Conservation (phyloP, 306 rosid genomes). For the Prunus mume region DNA sequence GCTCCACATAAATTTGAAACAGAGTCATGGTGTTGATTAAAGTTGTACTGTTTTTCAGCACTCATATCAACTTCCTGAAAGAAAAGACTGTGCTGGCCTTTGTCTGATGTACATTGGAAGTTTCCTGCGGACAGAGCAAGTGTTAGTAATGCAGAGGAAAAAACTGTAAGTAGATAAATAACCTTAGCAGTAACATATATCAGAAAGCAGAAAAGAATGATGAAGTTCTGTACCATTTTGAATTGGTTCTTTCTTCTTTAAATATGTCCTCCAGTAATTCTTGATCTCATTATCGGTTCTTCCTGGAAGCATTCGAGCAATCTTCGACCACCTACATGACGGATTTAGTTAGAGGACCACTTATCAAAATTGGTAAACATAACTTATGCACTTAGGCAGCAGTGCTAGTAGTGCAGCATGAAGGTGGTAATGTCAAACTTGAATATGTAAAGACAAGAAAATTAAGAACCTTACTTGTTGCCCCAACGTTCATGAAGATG, state of each 20-base stretch:
- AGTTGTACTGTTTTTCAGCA: slow-evolving; percentile 11
- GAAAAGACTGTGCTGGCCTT: slow-evolving; percentile 11
- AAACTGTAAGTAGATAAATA: neutral
- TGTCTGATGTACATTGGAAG: slow-evolving; percentile 14
- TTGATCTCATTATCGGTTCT: slow-evolving; percentile 75
- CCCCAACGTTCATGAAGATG: slow-evolving; percentile 74
- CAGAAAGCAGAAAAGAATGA: neutral
- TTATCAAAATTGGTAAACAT: neutral
- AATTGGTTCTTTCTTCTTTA: slow-evolving; percentile 37
- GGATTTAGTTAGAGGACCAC: neutral
- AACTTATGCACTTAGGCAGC: neutral
- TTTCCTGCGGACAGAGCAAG: slow-evolving; percentile 23
- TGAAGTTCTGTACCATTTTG: slow-evolving; percentile 16
- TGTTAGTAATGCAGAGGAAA: neutral
- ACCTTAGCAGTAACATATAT: neutral
- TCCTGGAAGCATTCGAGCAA: slow-evolving; percentile 60
- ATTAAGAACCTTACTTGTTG: slow-evolving; percentile 59
- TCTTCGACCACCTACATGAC: slow-evolving; percentile 61
- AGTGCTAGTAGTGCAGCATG: neutral
- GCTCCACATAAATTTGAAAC: slow-evolving; percentile 19
- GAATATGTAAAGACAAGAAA: neutral
- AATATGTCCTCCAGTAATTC: slow-evolving; percentile 67
- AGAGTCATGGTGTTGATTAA: neutral
- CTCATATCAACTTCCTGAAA: slow-evolving; percentile 11
- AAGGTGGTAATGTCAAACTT: neutral